Percentiles rank a stretch among this genome's conserved stretches.
These are phyloP conservation scores for Pythium folliculosum DNA, from an alignment of 352 stramenopile species.

Conservation along the genomic window DNA sequence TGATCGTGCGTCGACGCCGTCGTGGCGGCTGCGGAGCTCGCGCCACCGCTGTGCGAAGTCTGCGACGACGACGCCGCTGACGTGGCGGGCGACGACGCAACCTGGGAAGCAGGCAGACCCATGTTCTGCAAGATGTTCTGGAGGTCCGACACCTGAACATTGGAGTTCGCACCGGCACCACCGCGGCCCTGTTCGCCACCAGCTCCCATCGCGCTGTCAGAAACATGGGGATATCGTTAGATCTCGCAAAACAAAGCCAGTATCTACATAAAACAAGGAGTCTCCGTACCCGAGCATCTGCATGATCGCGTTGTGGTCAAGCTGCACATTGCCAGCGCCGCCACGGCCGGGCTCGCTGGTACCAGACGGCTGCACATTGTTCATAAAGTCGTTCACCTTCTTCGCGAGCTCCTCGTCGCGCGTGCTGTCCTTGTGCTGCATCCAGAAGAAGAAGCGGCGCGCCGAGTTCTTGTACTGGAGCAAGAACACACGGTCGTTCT, in stretches of 20 bases:
- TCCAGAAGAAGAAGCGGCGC: constrained; percentile 95
- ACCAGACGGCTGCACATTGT: constrained; percentile 67
- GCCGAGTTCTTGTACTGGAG: constrained; percentile 93
- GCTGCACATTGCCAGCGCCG: constrained; percentile 64
- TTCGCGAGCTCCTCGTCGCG: constrained; percentile 87
- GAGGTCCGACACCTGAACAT: constrained; percentile 84
- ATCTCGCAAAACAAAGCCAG: background rate
- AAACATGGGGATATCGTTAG: background rate
- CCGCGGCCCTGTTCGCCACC: constrained; percentile 65
- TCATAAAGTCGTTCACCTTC: constrained; percentile 91
- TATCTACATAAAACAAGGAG: background rate
- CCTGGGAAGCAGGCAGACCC: constrained; percentile 69
- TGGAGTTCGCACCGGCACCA: constrained; percentile 31
- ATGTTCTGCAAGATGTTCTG: constrained; percentile 90
- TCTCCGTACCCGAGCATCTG: constrained; percentile 82
- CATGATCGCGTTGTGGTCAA: constrained; percentile 91
- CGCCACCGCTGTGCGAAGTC: constrained; percentile 65
- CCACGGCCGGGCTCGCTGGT: constrained; percentile 31
- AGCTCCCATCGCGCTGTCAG: constrained; percentile 63
- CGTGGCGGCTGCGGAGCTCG: constrained; percentile 66
- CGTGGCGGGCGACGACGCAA: constrained; percentile 68
- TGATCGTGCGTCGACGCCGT: constrained; percentile 77
- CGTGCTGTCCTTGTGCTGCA: constrained; percentile 90
- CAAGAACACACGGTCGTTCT: constrained; percentile 88
- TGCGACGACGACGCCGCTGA: constrained; percentile 79